Base-by-base conservation (phyloP, 2,329 filamentous ascomycete genomes). In the Neopestalotiopsis sp. region DNA sequence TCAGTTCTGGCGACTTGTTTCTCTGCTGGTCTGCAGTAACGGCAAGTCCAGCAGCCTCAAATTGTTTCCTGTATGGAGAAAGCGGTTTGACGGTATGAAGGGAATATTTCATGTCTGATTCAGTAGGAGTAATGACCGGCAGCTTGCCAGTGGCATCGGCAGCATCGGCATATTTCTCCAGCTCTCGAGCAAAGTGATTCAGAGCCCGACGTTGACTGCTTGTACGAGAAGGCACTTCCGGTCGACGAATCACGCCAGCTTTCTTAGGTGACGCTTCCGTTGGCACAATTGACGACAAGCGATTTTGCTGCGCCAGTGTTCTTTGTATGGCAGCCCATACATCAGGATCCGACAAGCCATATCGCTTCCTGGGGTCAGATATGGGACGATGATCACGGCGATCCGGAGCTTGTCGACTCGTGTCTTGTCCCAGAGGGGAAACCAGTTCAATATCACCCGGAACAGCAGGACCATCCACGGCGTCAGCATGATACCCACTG, bases 41-140 rank as follows among this genome's bases (percentile, higher is more conserved):
- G 1, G 87, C 86, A 64, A 90, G 80, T 1, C 87, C 86, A 67
- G 85, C 87, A 68, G 82, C 82, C 68, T 79, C 79, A 70, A 90
- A 89, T 69, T 90, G 83, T 4, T 83, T 78, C 61, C 82, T 83
- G 72, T 85, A 90, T 2, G 87, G 87, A 32, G 88, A 74, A 2
- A 90, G 77, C 38, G 84, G 85, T 32, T 83, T 81, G 20, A 90
- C 80, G 1, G 88, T 89, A 69, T 84, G 82, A 60, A 84, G 77
- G 57, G 83, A 88, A 63, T 76, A 72, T n/a, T 76, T 79, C 2
- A 84, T 84, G 13, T 80, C 78, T 1, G 81, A 76, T 69, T 78
- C 63, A 5, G 82, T 83, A 4, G 84, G 79, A 1, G 82, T 83
- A 12, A 80, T 79, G 17, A 81, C 72, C 0, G 79, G 79, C 34